Base-by-base conservation (phyloP, 2,329 filamentous ascomycete species). In the Stagonosporopsis rhizophila region DNA sequence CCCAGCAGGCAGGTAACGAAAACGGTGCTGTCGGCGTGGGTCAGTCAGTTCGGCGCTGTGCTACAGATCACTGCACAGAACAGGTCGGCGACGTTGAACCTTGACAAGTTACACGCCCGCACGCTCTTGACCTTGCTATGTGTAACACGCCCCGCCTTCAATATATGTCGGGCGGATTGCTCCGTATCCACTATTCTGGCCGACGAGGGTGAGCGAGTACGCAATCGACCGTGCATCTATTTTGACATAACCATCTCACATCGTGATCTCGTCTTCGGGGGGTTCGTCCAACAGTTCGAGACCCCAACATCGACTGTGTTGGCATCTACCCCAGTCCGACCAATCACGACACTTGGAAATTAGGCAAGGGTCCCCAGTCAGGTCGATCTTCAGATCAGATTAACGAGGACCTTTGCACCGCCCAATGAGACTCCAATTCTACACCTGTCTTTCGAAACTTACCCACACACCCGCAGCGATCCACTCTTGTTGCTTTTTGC, bases 381-480 rank as follows among this genome's bases (percentile, higher is more conserved):
- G 17, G 34, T 32, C 37, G 69, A 74, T 74, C 70, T 58, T 49
- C 58, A 65, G 66, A 66, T 70, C 66, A 73, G 71, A 74, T 75
- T 74, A 66, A 72, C 71, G 71, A 74, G 64, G 63, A 58, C 65
- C 66, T n/a, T 64, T 57, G 55, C 68, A 47, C 68, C 59, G 56
- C 66, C 41, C 71, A 74, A 73, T 74, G 54, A 56, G 51, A 55
- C 32, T 52, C 51, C 48, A 56, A 45, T 52, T 58, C 62, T 35
- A 48, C 51, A 46, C 54, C 60, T 58, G 53, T 59, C 62, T 52
- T 32, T 61, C 63, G 63, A 71, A 67, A 65, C 70, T 35, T 66
- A 66, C 59, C 66, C 63, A 63, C 67, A 62, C 62, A 61, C 58
- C 56, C 52, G 51, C 59, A 51, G 59, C 53, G 46, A 45, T 45